phyloP scores from a whole-genome alignment of 768 basidiomycete genomes.

The Amanita rimosa region DNA sequence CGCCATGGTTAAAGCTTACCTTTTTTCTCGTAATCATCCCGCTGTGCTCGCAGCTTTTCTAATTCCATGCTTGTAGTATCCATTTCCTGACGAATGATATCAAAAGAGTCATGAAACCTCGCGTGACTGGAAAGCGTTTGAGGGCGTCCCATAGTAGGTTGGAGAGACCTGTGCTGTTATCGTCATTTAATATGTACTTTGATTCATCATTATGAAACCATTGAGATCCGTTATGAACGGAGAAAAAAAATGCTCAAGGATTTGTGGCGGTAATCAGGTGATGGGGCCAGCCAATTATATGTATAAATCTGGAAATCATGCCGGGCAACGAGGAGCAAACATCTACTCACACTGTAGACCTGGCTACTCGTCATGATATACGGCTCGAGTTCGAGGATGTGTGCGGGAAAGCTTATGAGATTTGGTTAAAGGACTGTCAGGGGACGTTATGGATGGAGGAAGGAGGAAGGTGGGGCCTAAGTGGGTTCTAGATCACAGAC shows the following conservation, averaged over 20 bases:
- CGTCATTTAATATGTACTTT: neutral
- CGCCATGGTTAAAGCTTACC: conserved; percentile 32
- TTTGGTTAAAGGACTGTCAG: neutral
- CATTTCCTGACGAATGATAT: conserved; percentile 70
- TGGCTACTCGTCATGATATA: conserved; percentile 15
- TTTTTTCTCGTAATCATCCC: conserved; percentile 76
- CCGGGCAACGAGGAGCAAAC: neutral
- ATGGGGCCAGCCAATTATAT: neutral
- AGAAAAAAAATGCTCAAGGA: conserved; percentile 3
- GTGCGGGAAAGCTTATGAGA: neutral
- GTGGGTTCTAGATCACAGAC: conserved; percentile 14
- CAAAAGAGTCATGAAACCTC: conserved; percentile 60
- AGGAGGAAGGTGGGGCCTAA: conserved; percentile 9
- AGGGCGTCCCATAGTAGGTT: conserved; percentile 26
- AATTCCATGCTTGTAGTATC: conserved; percentile 57
- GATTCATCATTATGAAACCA: neutral
- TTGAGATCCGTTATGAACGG: conserved; percentile 3
- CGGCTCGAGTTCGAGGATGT: neutral
- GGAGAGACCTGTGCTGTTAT: conserved; percentile 34
- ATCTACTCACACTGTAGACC: conserved; percentile 18
- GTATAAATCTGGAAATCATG: neutral
- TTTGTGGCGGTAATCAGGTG: neutral
- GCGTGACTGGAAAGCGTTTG: conserved; percentile 15
- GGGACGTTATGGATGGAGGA: conserved; percentile 6
- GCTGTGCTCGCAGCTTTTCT: conserved; percentile 46